Evolutionary conservation across 441 rosid species (phyloP).

Genomic region (Pelargonium myrrhifolium): DNA sequence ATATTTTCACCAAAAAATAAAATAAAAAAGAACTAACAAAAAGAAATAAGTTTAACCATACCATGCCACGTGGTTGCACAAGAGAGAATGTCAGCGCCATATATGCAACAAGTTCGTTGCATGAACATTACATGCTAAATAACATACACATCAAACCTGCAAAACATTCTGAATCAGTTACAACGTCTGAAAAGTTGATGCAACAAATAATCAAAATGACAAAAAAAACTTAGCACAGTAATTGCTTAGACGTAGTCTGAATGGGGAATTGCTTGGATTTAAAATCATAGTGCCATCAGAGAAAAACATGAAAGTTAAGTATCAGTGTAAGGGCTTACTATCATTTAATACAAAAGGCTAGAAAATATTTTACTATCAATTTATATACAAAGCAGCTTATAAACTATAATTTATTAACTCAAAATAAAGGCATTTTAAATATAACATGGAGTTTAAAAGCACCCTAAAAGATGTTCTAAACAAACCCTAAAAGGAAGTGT

Average conservation of each 20-base stretch:
- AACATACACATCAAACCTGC: conserved; percentile 20
- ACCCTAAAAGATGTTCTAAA: no score
- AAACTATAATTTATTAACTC: no score
- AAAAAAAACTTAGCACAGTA: not conserved
- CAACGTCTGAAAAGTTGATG: not conserved
- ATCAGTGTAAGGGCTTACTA: not conserved
- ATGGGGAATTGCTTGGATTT: not conserved
- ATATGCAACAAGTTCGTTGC: conserved; percentile 26
- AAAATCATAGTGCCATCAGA: not conserved
- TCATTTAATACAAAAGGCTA: not conserved
- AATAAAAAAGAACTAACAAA: not conserved
- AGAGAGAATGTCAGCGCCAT: conserved; percentile 23
- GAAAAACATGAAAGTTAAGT: not conserved
- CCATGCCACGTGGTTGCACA: conserved; percentile 24
- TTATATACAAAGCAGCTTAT: no score
- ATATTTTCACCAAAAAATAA: no score
- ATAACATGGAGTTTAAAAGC: no score
- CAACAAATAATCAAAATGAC: not conserved
- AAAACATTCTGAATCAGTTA: not conserved
- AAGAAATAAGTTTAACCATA: not conserved
- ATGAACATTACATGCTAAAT: conserved; percentile 21
- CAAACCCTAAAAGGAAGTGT: no score
- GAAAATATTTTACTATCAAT: no score
- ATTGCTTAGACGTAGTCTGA: not conserved
- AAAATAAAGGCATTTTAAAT: no score